Percentiles rank a stretch among this genome's conserved stretches.
Evolutionary conservation across 331 rosid species (phyloP).

Genomic region (Quercus lobata): DNA sequence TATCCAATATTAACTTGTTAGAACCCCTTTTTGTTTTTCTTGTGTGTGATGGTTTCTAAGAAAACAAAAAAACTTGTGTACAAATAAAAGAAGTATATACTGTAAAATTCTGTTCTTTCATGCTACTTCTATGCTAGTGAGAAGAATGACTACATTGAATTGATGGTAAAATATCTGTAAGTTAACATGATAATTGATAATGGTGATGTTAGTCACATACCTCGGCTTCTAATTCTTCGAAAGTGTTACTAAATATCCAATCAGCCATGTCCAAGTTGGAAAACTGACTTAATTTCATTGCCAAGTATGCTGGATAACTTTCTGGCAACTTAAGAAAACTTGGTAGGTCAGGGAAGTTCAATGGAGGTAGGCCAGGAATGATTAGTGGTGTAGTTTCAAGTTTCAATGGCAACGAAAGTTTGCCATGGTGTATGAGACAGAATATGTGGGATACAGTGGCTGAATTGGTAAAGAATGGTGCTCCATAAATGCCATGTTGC

Average conservation of each 20-base stretch:
- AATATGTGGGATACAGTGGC: constrained; percentile 48
- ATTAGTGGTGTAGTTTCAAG: constrained; percentile 29
- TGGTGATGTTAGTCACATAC: constrained; percentile 9
- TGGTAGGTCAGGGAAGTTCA: constrained; percentile 43
- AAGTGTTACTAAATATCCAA: constrained; percentile 54
- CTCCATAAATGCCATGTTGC: constrained; percentile 45
- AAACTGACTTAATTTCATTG: constrained; percentile 62
- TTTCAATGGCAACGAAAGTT: constrained; percentile 32
- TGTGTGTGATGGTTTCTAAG: too few relatives aligned
- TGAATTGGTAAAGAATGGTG: constrained; percentile 64
- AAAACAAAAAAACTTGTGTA: too few relatives aligned
- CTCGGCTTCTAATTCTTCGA: constrained; percentile 48
- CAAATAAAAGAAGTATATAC: too few relatives aligned
- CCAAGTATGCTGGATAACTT: constrained; percentile 60
- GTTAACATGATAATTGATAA: too few relatives aligned
- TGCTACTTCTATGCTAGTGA: not conserved
- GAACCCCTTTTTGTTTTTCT: too few relatives aligned
- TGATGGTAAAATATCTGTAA: too few relatives aligned
- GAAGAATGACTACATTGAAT: not conserved
- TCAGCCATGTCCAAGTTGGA: constrained; percentile 49
- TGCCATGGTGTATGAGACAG: constrained; percentile 40
- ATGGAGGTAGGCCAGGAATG: constrained; percentile 51
- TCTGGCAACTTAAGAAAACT: constrained; percentile 49
- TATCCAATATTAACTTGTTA: too few relatives aligned
- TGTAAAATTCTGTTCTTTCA: not conserved